Evolutionary conservation across 768 basidiomycete species (phyloP), one percentile per base, ranked within the genome.

Genomic region (Auricularia sp.): DNA sequence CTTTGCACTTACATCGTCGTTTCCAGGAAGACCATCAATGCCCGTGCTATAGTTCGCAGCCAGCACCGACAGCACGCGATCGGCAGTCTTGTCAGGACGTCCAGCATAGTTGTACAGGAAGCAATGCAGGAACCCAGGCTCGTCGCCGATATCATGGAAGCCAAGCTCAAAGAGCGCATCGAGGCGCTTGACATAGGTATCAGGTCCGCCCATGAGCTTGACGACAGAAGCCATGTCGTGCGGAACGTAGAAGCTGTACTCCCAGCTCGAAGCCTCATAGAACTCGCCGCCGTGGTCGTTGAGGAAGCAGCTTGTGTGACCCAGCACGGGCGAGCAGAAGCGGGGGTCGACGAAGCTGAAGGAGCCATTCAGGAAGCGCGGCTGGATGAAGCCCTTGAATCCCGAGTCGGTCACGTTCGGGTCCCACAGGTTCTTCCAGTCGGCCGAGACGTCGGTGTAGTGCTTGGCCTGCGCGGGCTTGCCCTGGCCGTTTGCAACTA

Each of bases 171-270:
- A 69, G n/a, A 69, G 63, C 14, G 66, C 63, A 47, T 68, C 67
- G 56, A 68, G 56, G 18, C 67, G 67, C 36, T 33, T 12, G n/a
- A 66, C 60, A 39, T 16, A 68, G 18, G 65, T 66, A 6, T 64
- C 23, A 3, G 56, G 14, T 8, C 67, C 67, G 39, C 67, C 67
- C 67, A 66, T 66, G 18, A 68, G 63, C 33, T 16, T 42, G 7
- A 68, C 51, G 36, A 68, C 39, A 29, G 35, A 23, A 29, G 67
- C 67, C 67, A 66, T 68, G 44, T 68, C 67, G 36, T 68, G 68
- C n/a, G 68, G 68, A 23, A 64, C 66, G 61, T 65, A 68, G 62
- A 67, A 67, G 62, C 66, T 67, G 56, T 68, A 68, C 43, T 67
- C 61, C 68, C 66, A 67, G 54, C 53, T 63, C 23, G 65, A 66